Evolutionary conservation across 768 basidiomycete species (phyloP).

Genomic region (Daedalea quercina): DNA sequence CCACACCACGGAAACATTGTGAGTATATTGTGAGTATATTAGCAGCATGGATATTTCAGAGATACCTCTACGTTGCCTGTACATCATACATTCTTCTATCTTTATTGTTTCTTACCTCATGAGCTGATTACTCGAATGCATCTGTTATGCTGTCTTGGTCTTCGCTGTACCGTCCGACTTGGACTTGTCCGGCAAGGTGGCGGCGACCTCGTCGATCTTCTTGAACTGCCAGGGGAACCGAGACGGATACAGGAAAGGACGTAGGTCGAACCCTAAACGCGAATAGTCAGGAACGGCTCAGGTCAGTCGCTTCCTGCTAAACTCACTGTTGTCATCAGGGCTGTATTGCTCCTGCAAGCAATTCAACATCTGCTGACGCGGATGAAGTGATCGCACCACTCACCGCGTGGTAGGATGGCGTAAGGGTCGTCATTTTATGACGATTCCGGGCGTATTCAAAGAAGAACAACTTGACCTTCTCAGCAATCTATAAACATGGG

Average conservation of each 20-base stretch:
- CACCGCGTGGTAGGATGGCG: slow-evolving; percentile 90
- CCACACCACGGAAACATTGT: background rate
- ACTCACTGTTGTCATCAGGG: slow-evolving; percentile 90
- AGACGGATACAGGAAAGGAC: slow-evolving; percentile 94
- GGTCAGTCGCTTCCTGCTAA: background rate
- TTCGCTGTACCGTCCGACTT: slow-evolving; percentile 9
- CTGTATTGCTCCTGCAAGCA: slow-evolving; percentile 80
- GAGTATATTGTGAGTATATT: too few relatives aligned
- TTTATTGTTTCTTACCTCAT: background rate
- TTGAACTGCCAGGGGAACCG: slow-evolving; percentile 96
- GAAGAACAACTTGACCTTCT: slow-evolving; percentile 96
- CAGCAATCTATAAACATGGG: slow-evolving; percentile 61
- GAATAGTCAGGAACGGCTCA: slow-evolving; percentile 8
- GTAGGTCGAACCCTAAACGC: slow-evolving; percentile 78
- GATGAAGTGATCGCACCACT: slow-evolving; percentile 24
- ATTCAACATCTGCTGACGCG: background rate
- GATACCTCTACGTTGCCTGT: too few relatives aligned
- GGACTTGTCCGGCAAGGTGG: slow-evolving; percentile 67
- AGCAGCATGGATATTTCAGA: background rate
- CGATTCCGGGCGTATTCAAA: slow-evolving; percentile 94
- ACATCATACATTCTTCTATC: too few relatives aligned
- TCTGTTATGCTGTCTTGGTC: background rate
- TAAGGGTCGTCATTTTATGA: slow-evolving; percentile 98
- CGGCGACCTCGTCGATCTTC: slow-evolving; percentile 88
- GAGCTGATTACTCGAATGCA: background rate